A percentile compares a stretch with the other conserved stretches of the same genome.
Evolutionary conservation across 2,329 filamentous ascomycete species (phyloP).

Genomic region (Cryphonectria nitschkei): DNA sequence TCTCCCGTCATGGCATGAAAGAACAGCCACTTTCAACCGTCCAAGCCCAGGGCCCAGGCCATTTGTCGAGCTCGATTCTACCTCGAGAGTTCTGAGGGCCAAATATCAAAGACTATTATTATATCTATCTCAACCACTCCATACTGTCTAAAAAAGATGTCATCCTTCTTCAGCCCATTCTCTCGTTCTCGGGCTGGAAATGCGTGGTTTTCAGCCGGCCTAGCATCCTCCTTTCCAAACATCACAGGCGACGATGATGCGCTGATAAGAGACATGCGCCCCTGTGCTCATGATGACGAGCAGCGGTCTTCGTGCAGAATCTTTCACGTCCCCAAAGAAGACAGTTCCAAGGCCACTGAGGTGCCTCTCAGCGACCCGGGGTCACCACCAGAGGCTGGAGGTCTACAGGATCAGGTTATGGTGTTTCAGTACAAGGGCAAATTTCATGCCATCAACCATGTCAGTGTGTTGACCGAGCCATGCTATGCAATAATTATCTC

Average conservation of each 20-base stretch:
- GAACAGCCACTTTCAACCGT: not conserved
- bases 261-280: conserved; percentile 18
- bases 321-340: conserved; percentile 25
- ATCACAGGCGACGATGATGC: conserved; percentile 20
- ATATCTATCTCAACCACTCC: not conserved
- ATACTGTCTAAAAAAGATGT: conserved; percentile 4
- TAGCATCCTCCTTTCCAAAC: conserved; percentile 25
- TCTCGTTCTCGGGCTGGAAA: conserved; percentile 19
- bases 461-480: not conserved
- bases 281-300: not conserved
- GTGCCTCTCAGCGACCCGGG: conserved; percentile 17
- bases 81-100: not conserved
- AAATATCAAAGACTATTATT: not conserved
- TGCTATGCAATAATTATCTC: too few relatives aligned
- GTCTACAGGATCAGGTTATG: conserved; percentile 26
- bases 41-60: not conserved
- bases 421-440: conserved; percentile 28
- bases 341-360: conserved; percentile 22
- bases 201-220: conserved; percentile 25
- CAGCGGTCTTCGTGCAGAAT: conserved; percentile 12
- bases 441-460: conserved; percentile 28
- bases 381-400: conserved; percentile 13
- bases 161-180: conserved; percentile 25
- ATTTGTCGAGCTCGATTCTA: not conserved
- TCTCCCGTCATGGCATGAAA: not conserved